These are phyloP conservation scores for Rhododendron simsii DNA, from an alignment of 148 eudicot species.

Conservation along the genomic window DNA sequence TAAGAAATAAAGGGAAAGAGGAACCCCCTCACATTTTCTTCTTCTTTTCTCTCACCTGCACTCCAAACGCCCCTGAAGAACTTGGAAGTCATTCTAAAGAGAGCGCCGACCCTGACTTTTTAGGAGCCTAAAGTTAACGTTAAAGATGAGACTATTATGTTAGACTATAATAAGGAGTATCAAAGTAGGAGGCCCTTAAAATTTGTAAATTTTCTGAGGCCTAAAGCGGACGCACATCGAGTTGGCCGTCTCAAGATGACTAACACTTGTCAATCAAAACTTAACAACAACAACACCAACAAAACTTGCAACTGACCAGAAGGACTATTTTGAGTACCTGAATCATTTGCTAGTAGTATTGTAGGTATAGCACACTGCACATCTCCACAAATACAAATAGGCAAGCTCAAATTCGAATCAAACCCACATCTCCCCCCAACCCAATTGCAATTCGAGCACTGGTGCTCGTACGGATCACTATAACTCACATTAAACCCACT, in stretches of 20 bases:
- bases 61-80: not conserved
- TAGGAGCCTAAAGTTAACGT: not conserved
- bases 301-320: not conserved
- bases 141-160: no score
- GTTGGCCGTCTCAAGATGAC: not conserved
- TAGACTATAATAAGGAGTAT: not conserved
- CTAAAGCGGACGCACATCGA: not conserved
- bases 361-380: conserved; percentile 11
- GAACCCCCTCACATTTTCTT: not conserved
- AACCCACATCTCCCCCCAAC: conserved; percentile 31
- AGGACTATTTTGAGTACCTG: conserved; percentile 8
- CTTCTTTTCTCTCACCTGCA: not conserved
- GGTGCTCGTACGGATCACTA: conserved; percentile 11
- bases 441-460: conserved; percentile 24
- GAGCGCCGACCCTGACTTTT: not conserved
- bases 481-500: conserved; percentile 32
- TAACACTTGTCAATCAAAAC: not conserved
- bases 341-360: not conserved
- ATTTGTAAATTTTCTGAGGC: not conserved
- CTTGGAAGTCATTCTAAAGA: not conserved
- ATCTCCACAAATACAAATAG: conserved; percentile 34
- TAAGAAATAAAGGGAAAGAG: not conserved
- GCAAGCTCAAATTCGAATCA: not conserved
- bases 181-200: not conserved
- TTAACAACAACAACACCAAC: not conserved